Base-by-base conservation (phyloP, 495 filamentous ascomycete species). In the Glonium stellatum region DNA sequence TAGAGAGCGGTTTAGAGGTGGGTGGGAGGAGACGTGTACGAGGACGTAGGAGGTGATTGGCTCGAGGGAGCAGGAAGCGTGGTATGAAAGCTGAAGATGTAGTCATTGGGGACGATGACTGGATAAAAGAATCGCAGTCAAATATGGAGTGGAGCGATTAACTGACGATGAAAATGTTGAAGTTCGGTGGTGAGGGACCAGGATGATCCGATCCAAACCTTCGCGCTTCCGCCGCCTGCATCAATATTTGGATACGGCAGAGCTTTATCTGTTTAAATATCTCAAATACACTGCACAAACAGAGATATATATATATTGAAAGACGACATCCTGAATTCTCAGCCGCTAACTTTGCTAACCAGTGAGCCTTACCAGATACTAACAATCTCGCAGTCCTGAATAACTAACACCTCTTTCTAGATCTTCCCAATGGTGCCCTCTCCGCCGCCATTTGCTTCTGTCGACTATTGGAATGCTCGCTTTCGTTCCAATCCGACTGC, bases 391-490 rank as follows among this genome's bases (percentile, higher is more conserved):
- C 13, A 44, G 12, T 15, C 23, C 19, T 8, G 13, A 25, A 15
- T 31, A 37, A 52, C 41, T 50, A 59, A 54, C 39, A 13, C 57
- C 0, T 6, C 12, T 19, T 49, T 15, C 13, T 54, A 54, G 54
- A 37, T 27, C 22, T 31, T 31, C 6, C 5, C 49, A 55, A 67
- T 67, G 65, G 59, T 57, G 36, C 54, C 58, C 1, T 19, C 59
- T 12, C 55, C 58, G 12, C 61, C 64, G 0, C 51, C 60, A 9
- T 69, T 62, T 49, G 61, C 61, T 19, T 60, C 64, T 15, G 47
- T 52, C n/a, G 47, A 60, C 5, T 69, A 69, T 48, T 69, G 67
- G 64, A 51, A 69, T 25, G 44, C 52, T 11, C 64, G 64, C 19
- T 69, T 69, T 39, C 58, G 55, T 22, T 18, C 58, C 12, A 59